phyloP scores from a whole-genome alignment of 805 yeast species.

The Wickerhamiella azyma region DNA sequence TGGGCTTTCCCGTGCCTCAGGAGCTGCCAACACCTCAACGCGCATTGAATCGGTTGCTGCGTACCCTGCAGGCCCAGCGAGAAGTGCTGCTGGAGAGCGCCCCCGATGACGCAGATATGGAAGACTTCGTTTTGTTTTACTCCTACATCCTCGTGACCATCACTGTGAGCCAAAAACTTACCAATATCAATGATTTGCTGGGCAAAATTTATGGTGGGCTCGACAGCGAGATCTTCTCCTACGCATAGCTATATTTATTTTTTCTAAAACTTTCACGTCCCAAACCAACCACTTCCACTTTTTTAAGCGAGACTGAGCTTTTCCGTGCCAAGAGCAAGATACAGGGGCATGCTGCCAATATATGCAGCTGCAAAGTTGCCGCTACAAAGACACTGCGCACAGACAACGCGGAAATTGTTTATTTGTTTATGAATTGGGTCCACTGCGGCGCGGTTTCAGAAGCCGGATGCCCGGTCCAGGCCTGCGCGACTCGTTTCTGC shows the following conservation, averaged over 20 bases:
- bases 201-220: conserved; percentile 53
- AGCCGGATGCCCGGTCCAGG: no score
- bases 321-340: not conserved
- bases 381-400: no score
- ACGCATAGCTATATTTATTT: conserved; percentile 9
- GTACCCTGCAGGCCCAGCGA: conserved; percentile 49
- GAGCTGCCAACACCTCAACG: conserved; percentile 67
- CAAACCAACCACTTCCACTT: no score
- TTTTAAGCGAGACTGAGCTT: not conserved
- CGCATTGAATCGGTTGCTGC: conserved; percentile 55
- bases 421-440: no score
- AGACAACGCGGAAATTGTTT: not conserved
- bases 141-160: conserved; percentile 62
- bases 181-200: conserved; percentile 39
- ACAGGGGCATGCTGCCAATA: no score
- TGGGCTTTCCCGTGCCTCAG: conserved; percentile 66
- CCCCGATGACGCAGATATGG: conserved; percentile 31
- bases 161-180: conserved; percentile 51
- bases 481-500: no score
- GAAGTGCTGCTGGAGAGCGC: conserved; percentile 15
- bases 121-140: conserved; percentile 65
- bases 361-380: no score
- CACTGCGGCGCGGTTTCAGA: no score
- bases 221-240: conserved; percentile 42
- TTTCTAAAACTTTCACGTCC: no score